phyloP scores from a whole-genome alignment of 2,329 filamentous ascomycete species.

The Cyphellophora europaea region DNA sequence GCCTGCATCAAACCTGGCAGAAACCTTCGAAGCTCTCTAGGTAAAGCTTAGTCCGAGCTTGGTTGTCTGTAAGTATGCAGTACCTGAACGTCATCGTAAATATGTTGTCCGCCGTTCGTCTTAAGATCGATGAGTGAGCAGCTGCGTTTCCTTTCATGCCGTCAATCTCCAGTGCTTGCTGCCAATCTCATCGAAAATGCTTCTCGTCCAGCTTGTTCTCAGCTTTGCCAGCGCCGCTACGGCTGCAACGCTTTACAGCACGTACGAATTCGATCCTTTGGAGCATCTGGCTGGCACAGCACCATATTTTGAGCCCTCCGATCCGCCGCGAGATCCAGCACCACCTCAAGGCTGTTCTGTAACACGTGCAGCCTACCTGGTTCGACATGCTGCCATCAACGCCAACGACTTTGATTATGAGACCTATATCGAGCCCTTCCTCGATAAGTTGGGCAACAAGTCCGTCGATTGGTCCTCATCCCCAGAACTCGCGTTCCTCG shows the following conservation, averaged over 20 bases:
- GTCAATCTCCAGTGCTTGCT: no score
- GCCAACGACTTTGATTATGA: slow-evolving; percentile 52
- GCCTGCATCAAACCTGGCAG: no score
- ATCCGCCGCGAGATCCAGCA: slow-evolving; percentile 34
- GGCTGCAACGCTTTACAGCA: slow-evolving; percentile 6
- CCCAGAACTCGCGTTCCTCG: slow-evolving; percentile 47
- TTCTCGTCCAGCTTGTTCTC: no score
- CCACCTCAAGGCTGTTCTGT: slow-evolving; percentile 43
- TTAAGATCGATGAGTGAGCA: no score
- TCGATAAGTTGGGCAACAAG: slow-evolving; percentile 50
- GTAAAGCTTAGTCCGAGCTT: no score
- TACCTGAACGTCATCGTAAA: no score
- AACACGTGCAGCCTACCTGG: slow-evolving; percentile 45
- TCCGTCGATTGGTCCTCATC: slow-evolving; percentile 48
- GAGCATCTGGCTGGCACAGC: slow-evolving; percentile 47
- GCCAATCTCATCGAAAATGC: no score
- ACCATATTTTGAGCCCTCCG: slow-evolving; percentile 48
- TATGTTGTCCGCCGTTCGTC: no score
- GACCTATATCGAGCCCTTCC: slow-evolving; percentile 47
- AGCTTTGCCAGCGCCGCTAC: background rate
- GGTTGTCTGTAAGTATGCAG: no score
- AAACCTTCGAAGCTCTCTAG: no score
- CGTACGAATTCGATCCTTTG: slow-evolving; percentile 39
- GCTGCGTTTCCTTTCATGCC: no score
- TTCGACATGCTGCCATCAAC: slow-evolving; percentile 52